Percentiles rank a stretch among this genome's conserved stretches.
Conservation (phyloP, 208 protist species). For the Balamuthia mandrillaris region DNA sequence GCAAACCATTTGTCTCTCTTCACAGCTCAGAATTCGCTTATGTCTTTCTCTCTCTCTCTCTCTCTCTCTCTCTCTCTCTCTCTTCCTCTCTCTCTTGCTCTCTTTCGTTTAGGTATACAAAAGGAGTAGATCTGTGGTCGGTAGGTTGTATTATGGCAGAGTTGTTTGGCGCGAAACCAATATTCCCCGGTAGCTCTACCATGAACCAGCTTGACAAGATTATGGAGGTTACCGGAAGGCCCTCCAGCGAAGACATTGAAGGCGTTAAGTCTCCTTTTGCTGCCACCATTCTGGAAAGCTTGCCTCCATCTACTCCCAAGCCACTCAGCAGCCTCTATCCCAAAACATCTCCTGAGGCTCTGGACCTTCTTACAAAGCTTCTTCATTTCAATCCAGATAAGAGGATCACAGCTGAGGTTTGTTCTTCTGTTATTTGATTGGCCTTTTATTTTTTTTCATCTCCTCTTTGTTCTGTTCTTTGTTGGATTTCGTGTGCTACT, state of each 20-base stretch:
- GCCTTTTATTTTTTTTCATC: not conserved
- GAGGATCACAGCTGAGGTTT: constrained; percentile 73
- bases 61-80: not conserved
- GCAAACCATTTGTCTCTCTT: not conserved
- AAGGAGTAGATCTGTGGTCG: constrained; percentile 96
- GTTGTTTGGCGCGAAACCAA: constrained; percentile 89
- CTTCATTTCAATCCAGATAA: constrained; percentile 94
- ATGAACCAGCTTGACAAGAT: constrained; percentile 96
- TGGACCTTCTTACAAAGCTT: constrained; percentile 88
- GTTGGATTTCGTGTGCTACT: not conserved
- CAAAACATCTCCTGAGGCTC: constrained; percentile 83
- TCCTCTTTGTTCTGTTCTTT: not conserved
- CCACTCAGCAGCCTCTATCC: constrained; percentile 82
- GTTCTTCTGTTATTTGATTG: not conserved
- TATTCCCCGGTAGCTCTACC: constrained; percentile 86
- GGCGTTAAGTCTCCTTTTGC: constrained; percentile 91
- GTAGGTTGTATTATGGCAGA: constrained; percentile 97
- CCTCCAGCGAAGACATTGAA: constrained; percentile 80
- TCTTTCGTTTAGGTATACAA: constrained; percentile 75
- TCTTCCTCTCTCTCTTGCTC: not conserved
- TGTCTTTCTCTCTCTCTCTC: too few relatives aligned
- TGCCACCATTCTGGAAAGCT: constrained; percentile 86
- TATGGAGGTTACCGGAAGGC: constrained; percentile 42
- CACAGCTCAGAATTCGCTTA: not conserved
- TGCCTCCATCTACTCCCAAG: constrained; percentile 68